Conservation (phyloP, 345 rosid genomes). For the Garcia nutans region DNA sequence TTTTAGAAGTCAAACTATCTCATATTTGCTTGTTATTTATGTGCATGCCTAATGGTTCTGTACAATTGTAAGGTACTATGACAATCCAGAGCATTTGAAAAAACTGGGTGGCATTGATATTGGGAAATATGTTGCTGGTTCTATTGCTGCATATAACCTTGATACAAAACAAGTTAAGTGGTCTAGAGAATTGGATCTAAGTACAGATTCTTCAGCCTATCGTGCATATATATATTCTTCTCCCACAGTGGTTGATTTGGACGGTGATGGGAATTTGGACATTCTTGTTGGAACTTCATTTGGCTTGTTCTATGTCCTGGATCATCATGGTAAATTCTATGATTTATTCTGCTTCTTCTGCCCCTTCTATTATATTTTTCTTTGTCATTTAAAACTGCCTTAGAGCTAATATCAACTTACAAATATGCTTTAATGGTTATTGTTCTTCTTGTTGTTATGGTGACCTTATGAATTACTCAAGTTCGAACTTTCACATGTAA, state of each 20-base stretch:
- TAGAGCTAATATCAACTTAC: not conserved
- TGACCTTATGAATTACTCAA: not conserved
- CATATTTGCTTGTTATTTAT: not conserved
- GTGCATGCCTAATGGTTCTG: not conserved
- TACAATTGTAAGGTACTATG: slow-evolving; percentile 69
- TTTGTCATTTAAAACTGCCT: not conserved
- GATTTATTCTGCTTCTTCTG: not conserved
- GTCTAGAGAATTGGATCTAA: slow-evolving; percentile 75
- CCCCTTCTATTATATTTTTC: slow-evolving; percentile 7
- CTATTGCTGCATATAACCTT: slow-evolving; percentile 90
- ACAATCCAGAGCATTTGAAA: slow-evolving; percentile 82
- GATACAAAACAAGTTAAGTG: slow-evolving; percentile 99
- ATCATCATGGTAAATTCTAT: slow-evolving; percentile 78
- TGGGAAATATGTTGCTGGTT: slow-evolving; percentile 83
- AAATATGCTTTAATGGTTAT: not conserved
- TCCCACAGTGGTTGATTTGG: slow-evolving; percentile 95
- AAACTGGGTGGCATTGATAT: slow-evolving; percentile 87
- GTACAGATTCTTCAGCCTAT: slow-evolving; percentile 65
- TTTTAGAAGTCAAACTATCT: not conserved
- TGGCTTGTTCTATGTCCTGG: slow-evolving; percentile 93
- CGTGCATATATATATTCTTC: slow-evolving; percentile 93
- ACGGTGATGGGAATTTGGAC: slow-evolving; percentile 98
- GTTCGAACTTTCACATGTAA: not conserved
- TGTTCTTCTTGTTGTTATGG: not conserved
- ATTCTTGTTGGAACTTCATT: slow-evolving; percentile 95